Evolutionary conservation across 1,284 basidiomycete genomes (phyloP), one percentile per base, ranked within the genome.

Genomic region (Phlebopus sp.): DNA sequence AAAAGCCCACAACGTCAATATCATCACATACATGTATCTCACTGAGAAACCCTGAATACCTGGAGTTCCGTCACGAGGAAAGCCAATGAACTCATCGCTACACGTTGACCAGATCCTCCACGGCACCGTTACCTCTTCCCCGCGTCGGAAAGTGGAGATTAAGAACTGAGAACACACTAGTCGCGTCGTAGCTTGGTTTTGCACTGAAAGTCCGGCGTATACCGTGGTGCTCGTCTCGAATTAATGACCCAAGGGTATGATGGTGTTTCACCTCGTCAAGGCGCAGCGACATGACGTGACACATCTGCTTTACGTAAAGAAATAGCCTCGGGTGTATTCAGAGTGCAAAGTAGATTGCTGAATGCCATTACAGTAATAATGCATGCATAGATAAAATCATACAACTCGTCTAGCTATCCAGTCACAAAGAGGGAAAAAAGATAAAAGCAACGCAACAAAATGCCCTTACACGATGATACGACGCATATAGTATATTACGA

Each of bases 51-150:
- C 27, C 25, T 27, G 42, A 65, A 23, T 48, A 77, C 77, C 73
- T 80, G 78, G 29, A 79, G 66, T 55, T 80, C 77, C 9, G 78
- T 79, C 17, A 78, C 74, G 10, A 79, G 63, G 44, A 79, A 78
- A 17, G 78, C 70, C 11, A 78, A 51, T n/a, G 76, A 79, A 50
- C 76, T 79, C 77, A 78, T 79, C 30, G n/a, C 44, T 36, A 17
- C 15, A 23, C n/a, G 19, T 35, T 18, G 10, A 35, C 27, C 9
- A 19, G 35, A 39, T 32, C 21, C 5, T 45, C 25, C 23, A 35
- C n/a, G 7, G 4, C 36, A 37, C 8, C 31, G 7, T 13, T 19
- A 34, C 4, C 37, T 40, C 25, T 35, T 27, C n/a, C n/a, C 14
- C 23, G 37, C 1, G 2, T 15, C 11, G 39, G 11, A 7, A 2